Base-by-base conservation (phyloP, 73 alveolate genomes). In the Effrenium voratum region DNA sequence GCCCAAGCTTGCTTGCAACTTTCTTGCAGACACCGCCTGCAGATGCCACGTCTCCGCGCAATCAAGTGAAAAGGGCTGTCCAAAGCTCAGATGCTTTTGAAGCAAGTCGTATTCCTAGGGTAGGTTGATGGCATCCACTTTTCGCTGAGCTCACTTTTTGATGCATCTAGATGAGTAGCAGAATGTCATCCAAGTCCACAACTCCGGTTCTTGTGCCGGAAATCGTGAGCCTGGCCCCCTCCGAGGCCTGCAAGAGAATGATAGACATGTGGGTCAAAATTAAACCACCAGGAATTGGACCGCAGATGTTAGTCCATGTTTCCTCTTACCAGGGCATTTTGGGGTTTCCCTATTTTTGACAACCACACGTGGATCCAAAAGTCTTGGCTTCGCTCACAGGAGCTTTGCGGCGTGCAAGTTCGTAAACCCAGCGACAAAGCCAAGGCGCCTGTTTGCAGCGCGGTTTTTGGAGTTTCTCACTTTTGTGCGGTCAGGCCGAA, bases 341-440 rank as follows among this genome's bases (percentile, higher is more conserved):
- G n/a, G 30, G 2, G 85, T 36, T 34, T 40, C 57, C 5, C 34
- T 32, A 3, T 34, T 75, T 40, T 28, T 3, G 19, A 19, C 63
- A 52, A 19, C 8, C 63, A 52, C 19, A 12, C 63, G 26, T 12
- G 63, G 63, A 52, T 52, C 63, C 63, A 52, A 36, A 5, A 73
- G 34, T 13, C 85, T 12, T 19, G 16, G 34, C 30, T n/a, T 24
- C 19, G 3, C 50, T 36, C 44, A 30, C 86, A 88, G 95, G 85
- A 68, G 16, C 72, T 88, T 3, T 59, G 85, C 15, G 95, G 95
- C 13, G 95, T 88, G 59, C 95, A 88, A 88, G 95, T 88, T 24
- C 95, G 95, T 5, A 88, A 88, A 40, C 95, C 95, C 5, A 88
- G 95, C 50, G 95, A 88, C 52, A 63, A 30, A 70, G 95, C 95